A percentile compares a stretch with the other conserved stretches of the same genome.
Evolutionary conservation across 805 yeast species (phyloP).

Genomic region (Suhomyces prunicola): DNA sequence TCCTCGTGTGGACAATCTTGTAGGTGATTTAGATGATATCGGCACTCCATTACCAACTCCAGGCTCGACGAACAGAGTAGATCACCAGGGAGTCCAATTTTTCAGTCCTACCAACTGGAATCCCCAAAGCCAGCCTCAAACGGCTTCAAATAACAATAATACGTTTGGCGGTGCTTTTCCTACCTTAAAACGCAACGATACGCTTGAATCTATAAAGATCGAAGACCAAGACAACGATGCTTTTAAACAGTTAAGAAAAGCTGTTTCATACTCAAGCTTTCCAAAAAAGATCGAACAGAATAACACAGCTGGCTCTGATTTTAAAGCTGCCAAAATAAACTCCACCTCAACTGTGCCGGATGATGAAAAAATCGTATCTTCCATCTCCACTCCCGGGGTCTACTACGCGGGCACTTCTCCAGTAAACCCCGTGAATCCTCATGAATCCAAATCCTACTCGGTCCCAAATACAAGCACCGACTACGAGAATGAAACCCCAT

Average conservation of each 20-base stretch:
- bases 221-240: slow-evolving; percentile 45
- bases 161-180: slow-evolving; percentile 8
- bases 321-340: slow-evolving; percentile 16
- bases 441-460: slow-evolving; percentile 9
- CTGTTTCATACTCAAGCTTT: slow-evolving; percentile 28
- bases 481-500: neutral
- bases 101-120: slow-evolving; percentile 1
- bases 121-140: neutral
- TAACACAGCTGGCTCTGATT: neutral
- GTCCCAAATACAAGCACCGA: slow-evolving; percentile 8
- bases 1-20: slow-evolving; percentile 32
- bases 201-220: slow-evolving; percentile 30
- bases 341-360: neutral
- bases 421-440: neutral
- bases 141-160: neutral
- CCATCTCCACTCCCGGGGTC: slow-evolving; percentile 14
- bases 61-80: slow-evolving; percentile 1
- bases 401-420: slow-evolving; percentile 9
- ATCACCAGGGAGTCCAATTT: neutral
- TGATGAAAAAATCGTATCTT: slow-evolving; percentile 1
- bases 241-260: slow-evolving; percentile 36
- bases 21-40: slow-evolving; percentile 20
- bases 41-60: slow-evolving; percentile 22
- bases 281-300: neutral
- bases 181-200: slow-evolving; percentile 22